A percentile compares a stretch with the other conserved stretches of the same genome.
Conservation (phyloP, 768 basidiomycete genomes). For the Rossbeevera mucosa region DNA sequence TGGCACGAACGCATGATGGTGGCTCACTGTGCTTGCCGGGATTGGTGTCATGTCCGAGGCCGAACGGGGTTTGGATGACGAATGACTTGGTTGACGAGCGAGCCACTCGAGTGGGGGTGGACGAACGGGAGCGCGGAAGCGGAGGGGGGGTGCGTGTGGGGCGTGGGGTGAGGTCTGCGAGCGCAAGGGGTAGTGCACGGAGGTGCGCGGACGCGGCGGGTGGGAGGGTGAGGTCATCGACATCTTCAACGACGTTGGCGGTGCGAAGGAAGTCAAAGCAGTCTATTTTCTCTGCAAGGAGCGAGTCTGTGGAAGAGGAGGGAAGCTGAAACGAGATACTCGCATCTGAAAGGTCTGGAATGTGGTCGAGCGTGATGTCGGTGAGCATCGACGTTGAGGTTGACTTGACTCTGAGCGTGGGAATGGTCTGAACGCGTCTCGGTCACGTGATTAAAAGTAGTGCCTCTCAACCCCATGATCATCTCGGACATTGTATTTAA, state of each 20-base stretch:
- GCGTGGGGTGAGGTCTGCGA: slow-evolving; percentile 41
- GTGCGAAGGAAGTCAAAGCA: slow-evolving; percentile 36
- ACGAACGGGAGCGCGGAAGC: slow-evolving; percentile 7
- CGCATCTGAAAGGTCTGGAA: slow-evolving; percentile 49
- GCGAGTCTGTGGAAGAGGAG: slow-evolving; percentile 26
- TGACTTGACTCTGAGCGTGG: slow-evolving; percentile 15
- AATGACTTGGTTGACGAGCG: slow-evolving; percentile 16
- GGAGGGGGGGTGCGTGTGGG: slow-evolving; percentile 13
- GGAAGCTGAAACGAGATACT: slow-evolving; percentile 50
- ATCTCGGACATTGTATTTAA: too few relatives aligned
- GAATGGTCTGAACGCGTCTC: slow-evolving; percentile 25
- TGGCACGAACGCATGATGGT: background rate
- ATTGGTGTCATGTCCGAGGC: slow-evolving; percentile 10
- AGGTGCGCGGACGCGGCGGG: slow-evolving; percentile 27
- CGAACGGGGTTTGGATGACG: slow-evolving; percentile 5
- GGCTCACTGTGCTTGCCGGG: slow-evolving; percentile 13
- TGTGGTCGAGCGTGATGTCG: slow-evolving; percentile 47
- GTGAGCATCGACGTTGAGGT: slow-evolving; percentile 27
- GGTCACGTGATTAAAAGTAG: slow-evolving; percentile 22
- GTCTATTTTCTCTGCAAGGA: slow-evolving; percentile 41
- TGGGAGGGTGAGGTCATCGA: slow-evolving; percentile 35
- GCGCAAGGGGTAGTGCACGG: slow-evolving; percentile 33
- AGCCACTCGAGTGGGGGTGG: slow-evolving; percentile 3
- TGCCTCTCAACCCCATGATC: background rate
- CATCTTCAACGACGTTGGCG: slow-evolving; percentile 22